Base-by-base conservation (phyloP, 2,329 filamentous ascomycete genomes). In the Calonectria naviculata region DNA sequence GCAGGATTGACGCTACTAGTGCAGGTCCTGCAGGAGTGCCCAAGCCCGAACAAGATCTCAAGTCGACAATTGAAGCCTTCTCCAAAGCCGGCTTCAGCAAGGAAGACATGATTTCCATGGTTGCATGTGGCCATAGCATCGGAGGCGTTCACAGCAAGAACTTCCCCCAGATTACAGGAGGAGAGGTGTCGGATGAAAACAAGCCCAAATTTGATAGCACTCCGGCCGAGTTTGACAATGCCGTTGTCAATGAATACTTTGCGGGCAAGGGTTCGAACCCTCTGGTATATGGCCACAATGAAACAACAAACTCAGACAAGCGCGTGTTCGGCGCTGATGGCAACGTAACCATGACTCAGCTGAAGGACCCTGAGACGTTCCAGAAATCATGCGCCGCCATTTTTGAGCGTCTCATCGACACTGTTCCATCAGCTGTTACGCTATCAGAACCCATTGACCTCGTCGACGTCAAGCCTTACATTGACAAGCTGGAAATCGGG, bases 401-500 rank as follows among this genome's bases (percentile, higher is more conserved):
- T 2, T 67, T 67, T 29, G 56, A 61, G 21, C 65, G 65, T 24
- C 42, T 67, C 7, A 52, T 67, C 56, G 34, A 67, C 10, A 67
- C 65, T 2, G 65, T 67, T 8, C 65, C 65, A 7, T 31, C 54
- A 1, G n/a, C 29, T 7, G 65, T 67, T 5, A 41, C n/a, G 8
- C 34, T 67, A 26, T 52, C 41, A 9, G 42, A 54, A 8, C 54
- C 56, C 6, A 67, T 67, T 12, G 65, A 67, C 7, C 65, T 61
- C 6, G 54, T 61, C 44, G 65, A 67, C 19, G 54, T 67, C 28
- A 67, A 67, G 65, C 65, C 65, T 1, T 67, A 67, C 24, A 42
- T 67, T 34, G 65, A 67, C 19, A 61, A 61, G 42, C 24, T 67
- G 17, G 65, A 67, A 19, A 9, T 28, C 8, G 52, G 31, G 7